Base-by-base conservation (phyloP, 2,329 filamentous ascomycete genomes). In the Fusarium sp. region DNA sequence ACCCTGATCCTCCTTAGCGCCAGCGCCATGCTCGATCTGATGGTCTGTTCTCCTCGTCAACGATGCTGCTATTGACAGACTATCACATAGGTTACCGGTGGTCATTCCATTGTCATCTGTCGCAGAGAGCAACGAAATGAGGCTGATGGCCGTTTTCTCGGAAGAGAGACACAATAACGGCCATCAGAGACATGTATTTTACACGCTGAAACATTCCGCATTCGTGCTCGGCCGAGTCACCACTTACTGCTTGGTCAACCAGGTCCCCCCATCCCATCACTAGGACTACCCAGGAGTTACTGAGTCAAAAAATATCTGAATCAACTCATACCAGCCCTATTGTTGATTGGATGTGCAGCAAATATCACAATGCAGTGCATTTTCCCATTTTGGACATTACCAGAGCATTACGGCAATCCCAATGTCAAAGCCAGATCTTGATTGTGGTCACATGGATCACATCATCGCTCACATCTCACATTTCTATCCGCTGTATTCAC, bases 1-100 rank as follows among this genome's bases (percentile, higher is more conserved):
- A 75, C 72, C 72, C 72, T 75, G 72, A 73, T 27, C 45, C 43
- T 37, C 41, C 45, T 68, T 75, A 75, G 72, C 72, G 72, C 61
- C 66, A 37, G 23, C 62, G 66, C 68, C 65, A 75, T 57, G 27
- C 56, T 64, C 68, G 61, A 74, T 72, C 57, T 64, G 41, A n/a
- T 60, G 73, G 57, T 56, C 74, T 74, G 71, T 74, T 74, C 72
- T 66, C 71, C 37, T 27, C 34, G 35, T 27, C 37, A 50, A 32
- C 56, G 52, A 60, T 52, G 25, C 54, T 60, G 39, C 30, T 68
- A 57, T 72, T 65, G 59, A 64, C 60, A 48, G 52, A 58, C 71
- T 67, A 67, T 75, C 41, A 14, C 25, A 52, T 30, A 34, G 48
- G 48, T 32, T 54, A 54, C 48, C 27, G 27, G 18, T 20, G 27